Conservation (phyloP, 495 filamentous ascomycete genomes). For the Aspergillus leporis region DNA sequence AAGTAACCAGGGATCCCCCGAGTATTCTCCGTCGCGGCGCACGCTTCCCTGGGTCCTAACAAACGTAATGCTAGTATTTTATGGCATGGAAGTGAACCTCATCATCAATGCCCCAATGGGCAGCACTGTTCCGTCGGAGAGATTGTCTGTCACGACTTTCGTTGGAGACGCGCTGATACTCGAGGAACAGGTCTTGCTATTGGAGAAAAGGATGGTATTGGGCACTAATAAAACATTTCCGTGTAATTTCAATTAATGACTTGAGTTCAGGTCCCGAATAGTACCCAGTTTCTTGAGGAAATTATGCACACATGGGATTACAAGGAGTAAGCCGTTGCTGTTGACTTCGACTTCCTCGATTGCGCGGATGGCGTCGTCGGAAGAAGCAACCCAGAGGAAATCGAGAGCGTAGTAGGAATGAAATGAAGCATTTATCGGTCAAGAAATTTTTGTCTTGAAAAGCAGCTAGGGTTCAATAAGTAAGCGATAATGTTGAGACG, state of each 20-base stretch:
- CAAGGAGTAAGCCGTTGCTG: not conserved
- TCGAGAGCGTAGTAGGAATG: not conserved
- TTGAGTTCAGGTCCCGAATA: not conserved
- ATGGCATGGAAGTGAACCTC: not conserved
- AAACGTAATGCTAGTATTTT: not conserved
- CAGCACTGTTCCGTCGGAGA: not conserved
- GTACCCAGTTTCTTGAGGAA: not conserved
- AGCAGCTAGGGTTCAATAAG: not conserved
- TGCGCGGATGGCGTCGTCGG: not conserved
- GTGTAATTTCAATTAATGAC: not conserved
- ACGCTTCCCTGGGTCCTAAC: not conserved
- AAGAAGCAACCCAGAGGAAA: not conserved
- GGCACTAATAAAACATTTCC: conserved; percentile 2
- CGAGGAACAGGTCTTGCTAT: not conserved
- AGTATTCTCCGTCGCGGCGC: not conserved
- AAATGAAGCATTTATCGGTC: conserved; percentile 1
- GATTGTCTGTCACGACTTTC: not conserved
- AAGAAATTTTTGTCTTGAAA: not conserved
- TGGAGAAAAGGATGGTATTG: conserved; percentile 1
- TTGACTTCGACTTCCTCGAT: not conserved
- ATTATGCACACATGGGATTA: not conserved
- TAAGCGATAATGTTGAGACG: conserved; percentile 4
- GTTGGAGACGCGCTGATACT: not conserved
- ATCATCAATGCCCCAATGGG: not conserved
- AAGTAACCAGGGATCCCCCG: not conserved